Evolutionary conservation across 1,284 basidiomycete species (phyloP), one percentile per base, ranked within the genome.

Genomic region (Trametes hirsuta): DNA sequence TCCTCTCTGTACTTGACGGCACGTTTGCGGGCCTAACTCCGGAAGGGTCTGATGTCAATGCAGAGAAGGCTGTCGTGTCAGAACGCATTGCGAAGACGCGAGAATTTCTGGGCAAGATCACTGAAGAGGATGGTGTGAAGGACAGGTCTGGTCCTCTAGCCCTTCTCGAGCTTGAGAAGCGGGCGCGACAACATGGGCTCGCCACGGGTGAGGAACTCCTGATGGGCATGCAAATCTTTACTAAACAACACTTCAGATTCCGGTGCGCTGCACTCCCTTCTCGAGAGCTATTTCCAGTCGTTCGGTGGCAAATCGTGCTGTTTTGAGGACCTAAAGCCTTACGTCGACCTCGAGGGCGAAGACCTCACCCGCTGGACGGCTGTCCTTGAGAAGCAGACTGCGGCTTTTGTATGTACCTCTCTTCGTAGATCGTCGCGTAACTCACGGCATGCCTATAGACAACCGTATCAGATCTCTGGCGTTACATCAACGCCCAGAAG

Each of bases 261-360:
- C 42, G 66, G 65, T 24, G 75, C 75, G 22, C 67, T 87, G 60
- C 67, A 80, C 34, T 71, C 70, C 21, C 75, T 86, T 57, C 75
- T 91, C 71, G 78, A 84, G 67, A 75, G 80, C 47, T 97, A 96
- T 72, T 87, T 94, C 68, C 77, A 84, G 41, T 78, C 77, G 58
- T 86, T 94, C 68, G 88, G 90, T 11, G 84, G 87, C 71, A 97
- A 95, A 74, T 79, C 87, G 5, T 93, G 90, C 72, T 94, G 92
- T 71, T 93, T 87, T 63, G 93, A 95, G 73, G 94, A 97, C 68
- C 75, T 97, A 46, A 81, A 81, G 63, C 84, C 85, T 4, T 94
- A 90, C 69, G 72, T 85, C 41, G 67, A 70, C 8, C 74, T 90
- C 4, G 74, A 80, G 34, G 78, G 75, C 46, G 78, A 81, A 2